A percentile compares a stretch with the other conserved stretches of the same genome.
phyloP scores from a whole-genome alignment of 805 yeast species.

The Pichia paraexigua region DNA sequence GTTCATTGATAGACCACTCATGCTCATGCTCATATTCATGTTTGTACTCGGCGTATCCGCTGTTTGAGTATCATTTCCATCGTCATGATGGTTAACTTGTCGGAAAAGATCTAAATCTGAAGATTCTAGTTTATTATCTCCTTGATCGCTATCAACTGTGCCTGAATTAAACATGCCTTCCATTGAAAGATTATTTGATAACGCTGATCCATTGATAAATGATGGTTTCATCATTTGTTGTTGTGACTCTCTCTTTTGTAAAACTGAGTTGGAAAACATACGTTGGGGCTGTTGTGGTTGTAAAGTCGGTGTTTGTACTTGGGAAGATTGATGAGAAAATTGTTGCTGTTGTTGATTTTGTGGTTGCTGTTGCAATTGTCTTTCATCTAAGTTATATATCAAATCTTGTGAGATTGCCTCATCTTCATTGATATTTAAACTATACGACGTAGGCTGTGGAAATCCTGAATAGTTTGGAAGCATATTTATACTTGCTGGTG shows the following conservation, averaged over 20 bases:
- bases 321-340: not conserved
- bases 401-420: not conserved
- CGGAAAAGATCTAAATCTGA: constrained; percentile 11
- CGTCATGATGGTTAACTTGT: not conserved
- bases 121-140: constrained; percentile 7
- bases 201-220: not conserved
- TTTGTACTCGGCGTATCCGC: not conserved
- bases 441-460: not conserved
- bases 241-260: constrained; percentile 1
- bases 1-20: not conserved
- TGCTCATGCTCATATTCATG: not conserved
- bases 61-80: not conserved
- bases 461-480: constrained; percentile 1
- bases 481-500: constrained; percentile 5
- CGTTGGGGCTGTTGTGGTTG: constrained; percentile 3
- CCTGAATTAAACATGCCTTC: constrained; percentile 10
- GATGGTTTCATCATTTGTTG: not conserved
- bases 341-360: constrained; percentile 2
- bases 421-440: not conserved
- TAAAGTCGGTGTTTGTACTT: not conserved
- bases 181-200: not conserved
- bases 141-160: constrained; percentile 10
- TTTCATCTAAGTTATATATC: not conserved
- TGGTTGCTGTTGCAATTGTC: not conserved
- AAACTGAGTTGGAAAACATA: not conserved